Conservation (phyloP, 2,329 filamentous ascomycete genomes). For the Fusarium sp. region DNA sequence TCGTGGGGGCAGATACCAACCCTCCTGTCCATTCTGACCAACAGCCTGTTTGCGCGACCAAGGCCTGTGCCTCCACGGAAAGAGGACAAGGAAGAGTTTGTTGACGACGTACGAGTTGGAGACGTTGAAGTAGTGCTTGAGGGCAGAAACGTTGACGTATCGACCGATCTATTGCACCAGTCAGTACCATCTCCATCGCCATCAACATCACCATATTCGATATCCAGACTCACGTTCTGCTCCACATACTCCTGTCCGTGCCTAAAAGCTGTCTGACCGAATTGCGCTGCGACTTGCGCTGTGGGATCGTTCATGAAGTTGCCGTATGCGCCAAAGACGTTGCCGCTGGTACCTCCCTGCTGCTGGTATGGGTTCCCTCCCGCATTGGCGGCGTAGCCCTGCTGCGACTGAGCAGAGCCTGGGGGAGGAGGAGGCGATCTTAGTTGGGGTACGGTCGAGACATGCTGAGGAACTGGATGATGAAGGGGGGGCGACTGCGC, state of each 20-base stretch:
- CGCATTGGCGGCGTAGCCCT: conserved; percentile 71
- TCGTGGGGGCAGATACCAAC: conserved; percentile 87
- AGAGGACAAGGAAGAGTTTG: conserved; percentile 92
- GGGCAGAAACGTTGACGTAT: conserved; percentile 89
- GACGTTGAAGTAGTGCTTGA: conserved; percentile 99
- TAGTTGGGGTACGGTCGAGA: conserved; percentile 96
- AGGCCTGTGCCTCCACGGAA: conserved; percentile 96
- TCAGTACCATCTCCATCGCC: conserved; percentile 24
- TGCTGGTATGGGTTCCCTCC: conserved; percentile 81
- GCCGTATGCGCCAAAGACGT: conserved; percentile 78
- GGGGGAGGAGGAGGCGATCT: conserved; percentile 90
- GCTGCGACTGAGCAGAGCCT: conserved; percentile 73
- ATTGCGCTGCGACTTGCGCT: conserved; percentile 92
- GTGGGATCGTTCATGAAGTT: conserved; percentile 97
- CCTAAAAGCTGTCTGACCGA: conserved; percentile 90
- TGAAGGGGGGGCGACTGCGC: conserved; percentile 92
- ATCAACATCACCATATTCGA: background rate
- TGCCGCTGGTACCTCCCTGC: conserved; percentile 63
- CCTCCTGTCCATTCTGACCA: conserved; percentile 74
- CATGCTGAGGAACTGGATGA: conserved; percentile 97
- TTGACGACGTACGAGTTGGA: conserved; percentile 96
- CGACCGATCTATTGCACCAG: conserved; percentile 60
- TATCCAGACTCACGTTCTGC: conserved; percentile 78
- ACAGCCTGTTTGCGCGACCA: conserved; percentile 92
- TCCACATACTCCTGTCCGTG: conserved; percentile 95